These are phyloP conservation scores for Fusarium tjaetaba DNA, from an alignment of 2,329 filamentous ascomycete species.

Conservation along the genomic window DNA sequence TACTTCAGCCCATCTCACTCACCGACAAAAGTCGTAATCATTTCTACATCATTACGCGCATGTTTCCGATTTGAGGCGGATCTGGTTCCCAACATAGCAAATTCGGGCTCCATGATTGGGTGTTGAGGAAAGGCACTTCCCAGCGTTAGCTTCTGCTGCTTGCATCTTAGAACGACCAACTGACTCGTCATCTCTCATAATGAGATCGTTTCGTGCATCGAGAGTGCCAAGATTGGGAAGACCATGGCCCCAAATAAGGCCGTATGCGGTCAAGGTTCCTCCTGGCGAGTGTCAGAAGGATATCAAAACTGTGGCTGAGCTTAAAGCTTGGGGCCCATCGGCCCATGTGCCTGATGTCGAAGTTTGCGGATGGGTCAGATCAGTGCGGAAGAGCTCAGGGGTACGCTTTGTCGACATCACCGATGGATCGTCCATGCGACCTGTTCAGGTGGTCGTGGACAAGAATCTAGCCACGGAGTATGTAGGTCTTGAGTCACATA, in stretches of 20 bases:
- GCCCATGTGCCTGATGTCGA: constrained; percentile 60
- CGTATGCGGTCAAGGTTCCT: constrained; percentile 49
- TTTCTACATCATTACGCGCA: constrained; percentile 5
- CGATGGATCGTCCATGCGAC: constrained; percentile 83
- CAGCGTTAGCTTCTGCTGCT: constrained; percentile 5
- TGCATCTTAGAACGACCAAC: constrained; percentile 1
- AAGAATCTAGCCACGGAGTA: constrained; percentile 78
- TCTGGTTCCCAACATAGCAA: background rate
- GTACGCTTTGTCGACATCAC: constrained; percentile 85
- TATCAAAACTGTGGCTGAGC: constrained; percentile 61
- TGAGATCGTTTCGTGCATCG: constrained; percentile 36
- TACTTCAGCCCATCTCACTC: constrained; percentile 16
- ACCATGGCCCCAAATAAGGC: constrained; percentile 25
- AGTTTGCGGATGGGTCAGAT: constrained; percentile 83
- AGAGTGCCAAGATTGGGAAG: constrained; percentile 16
- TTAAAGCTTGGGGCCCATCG: constrained; percentile 63
- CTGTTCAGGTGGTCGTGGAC: constrained; percentile 83
- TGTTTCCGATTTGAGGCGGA: background rate
- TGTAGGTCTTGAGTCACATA: constrained; percentile 45
- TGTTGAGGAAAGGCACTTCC: background rate
- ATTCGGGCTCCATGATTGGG: background rate
- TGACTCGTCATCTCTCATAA: constrained; percentile 22
- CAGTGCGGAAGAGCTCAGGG: constrained; percentile 86
- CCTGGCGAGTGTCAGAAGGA: constrained; percentile 42
- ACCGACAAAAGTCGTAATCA: constrained; percentile 9